A percentile compares a stretch with the other conserved stretches of the same genome.
Conservation (phyloP, 2,329 filamentous ascomycete species). For the Davidsoniella australis region DNA sequence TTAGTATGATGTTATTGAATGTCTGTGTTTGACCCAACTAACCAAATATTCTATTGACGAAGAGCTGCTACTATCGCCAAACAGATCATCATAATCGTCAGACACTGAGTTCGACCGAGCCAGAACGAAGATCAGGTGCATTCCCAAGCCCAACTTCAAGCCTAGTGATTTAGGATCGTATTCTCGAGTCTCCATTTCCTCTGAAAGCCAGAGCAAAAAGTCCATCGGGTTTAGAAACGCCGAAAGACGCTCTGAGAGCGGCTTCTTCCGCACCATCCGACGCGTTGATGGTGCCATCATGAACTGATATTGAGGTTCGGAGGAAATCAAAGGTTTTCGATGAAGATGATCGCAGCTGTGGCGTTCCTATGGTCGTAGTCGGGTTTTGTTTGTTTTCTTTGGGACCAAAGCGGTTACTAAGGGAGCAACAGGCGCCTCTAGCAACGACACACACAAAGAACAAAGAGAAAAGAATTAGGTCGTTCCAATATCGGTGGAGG, state of each 20-base stretch:
- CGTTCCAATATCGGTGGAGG: no score
- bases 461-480: no score
- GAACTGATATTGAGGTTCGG: neutral
- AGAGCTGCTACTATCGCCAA: conserved; percentile 50
- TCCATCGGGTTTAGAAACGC: conserved; percentile 74
- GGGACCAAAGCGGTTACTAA: neutral
- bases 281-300: conserved; percentile 26
- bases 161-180: conserved; percentile 74
- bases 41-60: conserved; percentile 47
- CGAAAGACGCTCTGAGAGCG: conserved; percentile 65
- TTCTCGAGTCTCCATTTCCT: conserved; percentile 80
- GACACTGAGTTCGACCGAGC: conserved; percentile 57
- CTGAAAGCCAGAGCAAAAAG: conserved; percentile 75
- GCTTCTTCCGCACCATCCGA: conserved; percentile 63
- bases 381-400: neutral
- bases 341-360: neutral
- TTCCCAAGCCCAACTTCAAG: conserved; percentile 52
- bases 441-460: no score
- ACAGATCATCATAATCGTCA: conserved; percentile 59
- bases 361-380: neutral
- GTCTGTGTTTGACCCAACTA: conserved; percentile 18
- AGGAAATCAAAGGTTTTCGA: neutral
- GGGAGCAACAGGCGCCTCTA: no score
- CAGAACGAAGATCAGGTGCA: conserved; percentile 69
- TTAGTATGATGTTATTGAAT: conserved; percentile 7